Evolutionary conservation across 345 rosid species (phyloP), one percentile per base, ranked within the genome.

Genomic region (Excoecaria agallocha): DNA sequence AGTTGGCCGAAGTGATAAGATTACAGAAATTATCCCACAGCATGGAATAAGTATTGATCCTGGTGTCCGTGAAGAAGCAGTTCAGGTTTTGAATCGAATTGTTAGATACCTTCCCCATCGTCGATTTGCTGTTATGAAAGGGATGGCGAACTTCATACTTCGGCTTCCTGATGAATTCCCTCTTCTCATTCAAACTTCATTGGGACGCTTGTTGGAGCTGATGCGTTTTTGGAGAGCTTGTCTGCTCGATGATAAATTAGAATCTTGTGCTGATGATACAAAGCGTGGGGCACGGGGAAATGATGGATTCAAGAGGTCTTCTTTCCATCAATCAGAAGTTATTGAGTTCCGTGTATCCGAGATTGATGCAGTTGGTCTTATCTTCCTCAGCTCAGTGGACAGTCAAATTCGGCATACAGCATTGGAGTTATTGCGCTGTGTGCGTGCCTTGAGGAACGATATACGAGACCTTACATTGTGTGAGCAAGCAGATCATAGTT

Each of bases 221-320:
- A 91, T 95, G 98, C 97, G 93, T 57, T 95, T 89, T 83, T 95
- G 99, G 99, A 89, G 93, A 91, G 91, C 92, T 81, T 95, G 99
- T 82, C 80, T 95, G 69, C 75, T 87, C 78, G 97, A 93, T 73
- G 91, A 89, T 81, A 87, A 79, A 75, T 79, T 83, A 76, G 93
- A 86, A 75, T 30, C 71, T 67, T 79, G 77, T 80, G 65, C 78
- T 38, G 86, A 83, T 82, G 88, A 88, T 59, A 80, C 77, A 76
- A 89, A 88, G 78, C 81, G 64, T 58, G 74, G 78, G 62, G 83
- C 68, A 71, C 90, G 76, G 78, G 83, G 86, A 74, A 87, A 65
- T 75, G 89, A 85, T 75, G 87, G 91, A 73, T 80, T 91, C 73
- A 93, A 85, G 83, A 91, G 88, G 78, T 80, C 91, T 77, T 85